Percentiles rank a stretch among this genome's conserved stretches.
phyloP scores from a whole-genome alignment of 192 early-diverging fungal species.

The Funneliformis mosseae region DNA sequence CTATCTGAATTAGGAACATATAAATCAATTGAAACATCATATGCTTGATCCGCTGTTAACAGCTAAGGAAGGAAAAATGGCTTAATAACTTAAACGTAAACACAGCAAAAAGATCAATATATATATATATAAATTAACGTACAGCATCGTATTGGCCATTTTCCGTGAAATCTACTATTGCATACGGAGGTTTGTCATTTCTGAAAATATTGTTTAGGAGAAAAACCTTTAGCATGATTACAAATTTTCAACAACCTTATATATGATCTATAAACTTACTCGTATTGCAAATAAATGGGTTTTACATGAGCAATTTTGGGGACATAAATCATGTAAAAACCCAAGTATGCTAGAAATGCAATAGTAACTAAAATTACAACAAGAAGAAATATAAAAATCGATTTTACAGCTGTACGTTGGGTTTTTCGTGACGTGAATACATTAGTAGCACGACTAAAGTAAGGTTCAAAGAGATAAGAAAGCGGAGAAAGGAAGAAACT shows the following conservation, averaged over 20 bases:
- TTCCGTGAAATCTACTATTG: conserved; percentile 44
- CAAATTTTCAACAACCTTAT: neutral
- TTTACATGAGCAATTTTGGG: conserved; percentile 48
- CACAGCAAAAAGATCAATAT: neutral
- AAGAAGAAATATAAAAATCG: conserved; percentile 39
- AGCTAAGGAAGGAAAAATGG: conserved; percentile 35
- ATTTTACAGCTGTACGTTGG: conserved; percentile 46
- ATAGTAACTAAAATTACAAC: conserved; percentile 36
- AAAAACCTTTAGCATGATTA: neutral
- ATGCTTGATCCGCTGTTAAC: conserved; percentile 45
- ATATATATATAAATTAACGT: neutral
- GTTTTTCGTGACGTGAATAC: conserved; percentile 44
- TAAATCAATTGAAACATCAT: conserved; percentile 48
- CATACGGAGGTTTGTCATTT: conserved; percentile 27
- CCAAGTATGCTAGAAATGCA: conserved; percentile 43
- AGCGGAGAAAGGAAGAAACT: conserved; percentile 47
- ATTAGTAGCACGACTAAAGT: conserved; percentile 39
- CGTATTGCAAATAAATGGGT: conserved; percentile 48
- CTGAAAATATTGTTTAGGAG: neutral
- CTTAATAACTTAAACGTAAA: neutral
- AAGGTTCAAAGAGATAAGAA: conserved; percentile 43
- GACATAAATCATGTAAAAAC: conserved; percentile 50
- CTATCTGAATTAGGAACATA: conserved; percentile 45
- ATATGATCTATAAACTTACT: conserved; percentile 10
- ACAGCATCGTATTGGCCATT: conserved; percentile 39